phyloP scores from a whole-genome alignment of 192 early-diverging fungal genomes.

The Bifiguratus adelaidae region DNA sequence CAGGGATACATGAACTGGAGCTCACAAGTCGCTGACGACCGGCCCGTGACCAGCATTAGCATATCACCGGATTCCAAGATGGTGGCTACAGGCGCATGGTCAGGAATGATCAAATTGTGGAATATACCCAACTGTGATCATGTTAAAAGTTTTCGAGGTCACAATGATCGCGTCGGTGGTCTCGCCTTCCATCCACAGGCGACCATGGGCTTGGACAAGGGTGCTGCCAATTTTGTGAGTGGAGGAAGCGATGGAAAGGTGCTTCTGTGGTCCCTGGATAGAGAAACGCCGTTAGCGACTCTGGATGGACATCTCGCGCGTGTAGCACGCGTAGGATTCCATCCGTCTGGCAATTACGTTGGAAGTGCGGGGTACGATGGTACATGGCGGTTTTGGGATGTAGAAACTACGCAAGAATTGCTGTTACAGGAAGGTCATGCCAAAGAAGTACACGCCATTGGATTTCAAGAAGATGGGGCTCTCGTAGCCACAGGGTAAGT shows the following conservation, averaged over 20 bases:
- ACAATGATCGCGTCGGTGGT: slow-evolving; percentile 82
- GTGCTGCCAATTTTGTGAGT: slow-evolving; percentile 68
- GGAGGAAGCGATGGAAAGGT: slow-evolving; percentile 72
- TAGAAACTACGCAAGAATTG: slow-evolving; percentile 60
- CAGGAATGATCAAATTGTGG: slow-evolving; percentile 83
- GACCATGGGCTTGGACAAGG: slow-evolving; percentile 40
- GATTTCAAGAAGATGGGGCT: slow-evolving; percentile 87
- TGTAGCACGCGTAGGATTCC: slow-evolving; percentile 80
- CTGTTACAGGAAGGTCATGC: slow-evolving; percentile 93
- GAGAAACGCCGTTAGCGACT: slow-evolving; percentile 59
- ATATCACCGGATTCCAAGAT: slow-evolving; percentile 75
- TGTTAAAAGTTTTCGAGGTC: slow-evolving; percentile 44
- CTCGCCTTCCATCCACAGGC: slow-evolving; percentile 81
- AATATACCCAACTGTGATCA: slow-evolving; percentile 60
- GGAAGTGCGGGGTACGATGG: slow-evolving; percentile 67
- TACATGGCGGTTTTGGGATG: slow-evolving; percentile 97
- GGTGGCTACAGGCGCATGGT: slow-evolving; percentile 77
- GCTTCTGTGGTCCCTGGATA: slow-evolving; percentile 71
- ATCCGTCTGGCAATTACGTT: slow-evolving; percentile 79
- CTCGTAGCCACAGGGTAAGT: slow-evolving; percentile 75
- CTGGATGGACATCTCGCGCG: slow-evolving; percentile 76
- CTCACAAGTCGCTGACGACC: slow-evolving; percentile 84
- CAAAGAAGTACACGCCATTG: slow-evolving; percentile 83
- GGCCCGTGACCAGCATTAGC: slow-evolving; percentile 63
- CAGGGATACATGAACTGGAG: slow-evolving; percentile 54